These are phyloP conservation scores for Suhomyces bribrorum DNA, from an alignment of 1,139 yeast genomes.

Conservation along the genomic window DNA sequence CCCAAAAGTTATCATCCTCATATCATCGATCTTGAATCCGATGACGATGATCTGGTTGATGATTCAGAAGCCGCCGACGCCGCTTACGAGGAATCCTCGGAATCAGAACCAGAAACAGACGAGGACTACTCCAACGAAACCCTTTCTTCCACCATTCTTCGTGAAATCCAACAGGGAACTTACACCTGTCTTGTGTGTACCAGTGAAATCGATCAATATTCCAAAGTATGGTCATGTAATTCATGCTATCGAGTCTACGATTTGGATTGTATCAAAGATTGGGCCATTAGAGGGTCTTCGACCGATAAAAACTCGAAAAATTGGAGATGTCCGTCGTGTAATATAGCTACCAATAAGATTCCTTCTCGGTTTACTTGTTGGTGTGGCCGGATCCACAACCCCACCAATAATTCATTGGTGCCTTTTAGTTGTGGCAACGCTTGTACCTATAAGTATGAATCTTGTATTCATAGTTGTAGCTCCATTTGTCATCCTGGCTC, in stretches of 20 bases:
- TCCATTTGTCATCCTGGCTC: conserved; percentile 87
- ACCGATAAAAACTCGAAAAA: conserved; percentile 49
- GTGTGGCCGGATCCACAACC: conserved; percentile 82
- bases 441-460: conserved; percentile 56
- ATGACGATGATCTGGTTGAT: conserved; percentile 6
- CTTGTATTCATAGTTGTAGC: conserved; percentile 77
- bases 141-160: conserved; percentile 40
- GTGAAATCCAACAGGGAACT: conserved; percentile 65
- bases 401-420: conserved; percentile 55
- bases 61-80: conserved; percentile 1
- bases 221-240: conserved; percentile 73
- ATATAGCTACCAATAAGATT: conserved; percentile 49
- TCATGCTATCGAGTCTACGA: conserved; percentile 80
- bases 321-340: conserved; percentile 94
- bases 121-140: conserved; percentile 34
- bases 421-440: conserved; percentile 93
- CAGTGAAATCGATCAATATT: conserved; percentile 67
- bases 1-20: conserved; percentile 14
- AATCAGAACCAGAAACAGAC: conserved; percentile 10
- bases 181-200: conserved; percentile 85
- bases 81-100: conserved; percentile 4
- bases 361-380: conserved; percentile 78
- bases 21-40: conserved; percentile 18
- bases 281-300: conserved; percentile 79
- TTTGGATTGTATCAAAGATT: conserved; percentile 72